A percentile compares a stretch with the other conserved stretches of the same genome.
These are phyloP conservation scores for Hirschfeldia incana DNA, from an alignment of 345 rosid species.

Conservation along the genomic window DNA sequence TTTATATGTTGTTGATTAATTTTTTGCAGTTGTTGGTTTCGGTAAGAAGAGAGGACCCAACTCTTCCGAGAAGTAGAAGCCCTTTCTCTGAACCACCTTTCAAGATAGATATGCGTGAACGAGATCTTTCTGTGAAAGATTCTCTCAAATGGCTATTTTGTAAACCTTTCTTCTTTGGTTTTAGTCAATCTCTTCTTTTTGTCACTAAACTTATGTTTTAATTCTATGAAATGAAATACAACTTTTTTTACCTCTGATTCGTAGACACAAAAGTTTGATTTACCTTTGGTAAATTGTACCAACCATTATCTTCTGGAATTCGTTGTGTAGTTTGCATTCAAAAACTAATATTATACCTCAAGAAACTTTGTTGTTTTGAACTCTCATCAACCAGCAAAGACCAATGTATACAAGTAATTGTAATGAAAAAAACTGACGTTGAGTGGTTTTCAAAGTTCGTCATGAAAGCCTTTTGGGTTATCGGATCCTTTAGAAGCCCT, in stretches of 20 bases:
- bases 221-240: constrained; percentile 11
- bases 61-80: too few species aligned
- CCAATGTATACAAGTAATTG: not conserved
- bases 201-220: not conserved
- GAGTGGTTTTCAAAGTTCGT: constrained; percentile 53
- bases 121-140: too few species aligned
- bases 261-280: not conserved
- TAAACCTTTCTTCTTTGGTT: constrained; percentile 6
- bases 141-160: too few species aligned
- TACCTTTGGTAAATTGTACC: not conserved
- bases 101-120: too few species aligned
- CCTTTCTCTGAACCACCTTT: too few species aligned
- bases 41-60: too few species aligned
- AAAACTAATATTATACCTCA: too few species aligned
- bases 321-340: too few species aligned
- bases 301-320: too few species aligned
- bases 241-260: not conserved
- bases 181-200: not conserved
- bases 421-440: too few species aligned
- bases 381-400: not conserved
- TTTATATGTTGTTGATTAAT: not conserved
- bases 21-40: too few species aligned
- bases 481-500: constrained; percentile 26
- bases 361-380: not conserved
- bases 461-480: constrained; percentile 29